These are phyloP conservation scores for Dendrobium nobile DNA, from an alignment of 106 monocot genomes.

Conservation along the genomic window DNA sequence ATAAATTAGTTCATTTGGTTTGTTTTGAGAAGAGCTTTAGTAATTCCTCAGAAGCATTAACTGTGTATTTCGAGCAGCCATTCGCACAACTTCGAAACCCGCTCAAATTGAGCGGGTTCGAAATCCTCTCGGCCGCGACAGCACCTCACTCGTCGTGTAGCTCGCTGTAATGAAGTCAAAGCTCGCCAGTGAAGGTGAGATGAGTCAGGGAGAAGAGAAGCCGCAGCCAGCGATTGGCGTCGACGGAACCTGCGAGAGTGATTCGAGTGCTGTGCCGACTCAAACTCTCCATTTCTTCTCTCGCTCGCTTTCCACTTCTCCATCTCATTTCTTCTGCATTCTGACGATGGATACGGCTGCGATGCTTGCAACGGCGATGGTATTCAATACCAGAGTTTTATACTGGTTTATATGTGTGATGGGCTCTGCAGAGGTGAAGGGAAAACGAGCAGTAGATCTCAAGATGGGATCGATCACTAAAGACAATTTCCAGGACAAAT, in stretches of 20 bases:
- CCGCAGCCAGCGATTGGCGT: slow-evolving; percentile 4
- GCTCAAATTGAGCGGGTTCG: too few relatives aligned
- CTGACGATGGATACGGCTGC: slow-evolving; percentile 19
- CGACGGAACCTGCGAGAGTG: slow-evolving; percentile 42
- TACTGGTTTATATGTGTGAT: slow-evolving; percentile 85
- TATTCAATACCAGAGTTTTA: slow-evolving; percentile 14
- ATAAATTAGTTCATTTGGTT: too few relatives aligned
- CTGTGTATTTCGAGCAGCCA: too few relatives aligned
- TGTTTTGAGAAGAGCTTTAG: too few relatives aligned
- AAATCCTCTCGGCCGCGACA: slow-evolving; percentile 5
- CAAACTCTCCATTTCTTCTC: too few relatives aligned
- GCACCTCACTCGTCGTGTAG: slow-evolving; percentile 30
- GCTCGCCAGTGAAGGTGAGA: not conserved
- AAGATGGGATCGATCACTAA: slow-evolving; percentile 56
- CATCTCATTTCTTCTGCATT: not conserved
- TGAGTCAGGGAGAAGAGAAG: not conserved
- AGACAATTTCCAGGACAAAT: slow-evolving; percentile 48
- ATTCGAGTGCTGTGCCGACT: slow-evolving; percentile 37
- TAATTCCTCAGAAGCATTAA: too few relatives aligned
- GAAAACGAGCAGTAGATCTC: slow-evolving; percentile 61
- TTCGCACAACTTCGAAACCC: too few relatives aligned
- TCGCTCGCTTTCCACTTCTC: not conserved
- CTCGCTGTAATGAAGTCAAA: slow-evolving; percentile 6
- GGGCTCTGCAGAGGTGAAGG: slow-evolving; percentile 71
- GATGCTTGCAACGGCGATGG: slow-evolving; percentile 10